Evolutionary conservation across 176 grass and related monocot genomes (phyloP), one percentile per base, ranked within the genome.

Genomic region (Raddia distichophylla): DNA sequence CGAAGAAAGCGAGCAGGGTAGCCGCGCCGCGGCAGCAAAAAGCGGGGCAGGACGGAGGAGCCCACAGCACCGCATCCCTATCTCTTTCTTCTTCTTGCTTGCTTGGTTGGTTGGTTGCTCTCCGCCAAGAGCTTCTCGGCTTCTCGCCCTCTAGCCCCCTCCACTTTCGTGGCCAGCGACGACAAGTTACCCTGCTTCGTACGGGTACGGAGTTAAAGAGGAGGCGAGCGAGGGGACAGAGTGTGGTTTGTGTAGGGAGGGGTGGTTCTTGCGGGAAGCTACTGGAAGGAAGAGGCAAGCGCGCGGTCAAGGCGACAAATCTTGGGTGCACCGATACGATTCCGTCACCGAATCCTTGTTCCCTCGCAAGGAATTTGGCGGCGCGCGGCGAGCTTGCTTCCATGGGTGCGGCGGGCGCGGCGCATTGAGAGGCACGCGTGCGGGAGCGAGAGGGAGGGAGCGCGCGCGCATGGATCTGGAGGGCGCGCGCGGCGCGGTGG

Each of bases 401-500:
- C 60, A 88, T 91, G 90, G 74, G 4, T 20, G 62, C 27, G 7
- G 34, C 60, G 60, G 18, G 69, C n/a, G 69, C 70, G 51, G 78
- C 81, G 78, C 82, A 84, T 91, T 91, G 83, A 86, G 83, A 86
- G 61, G 44, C 53, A 54, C 18, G 45, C 50, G 76, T 15, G 69
- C 19, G 13, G 34, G 46, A 40, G 37, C 27, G 27, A 27, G 27
- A 27, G 27, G 27, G 14, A 0, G 6, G 3, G 53, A 16, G 17
- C 57, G 7, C 22, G 7, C 22, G 67, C 61, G 0, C 61, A 94
- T 94, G 92, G 92, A 94, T 91, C 86, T 94, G 80, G 92, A 94
- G 86, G 63, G 61, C 43, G 73, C n/a, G 5, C 62, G 40, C 55
- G 73, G 42, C 67, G 79, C n/a, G 64, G 81, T 58, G 67, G 70